phyloP scores from a whole-genome alignment of 2,329 filamentous ascomycete genomes.

The Dichotomopilus funicola region DNA sequence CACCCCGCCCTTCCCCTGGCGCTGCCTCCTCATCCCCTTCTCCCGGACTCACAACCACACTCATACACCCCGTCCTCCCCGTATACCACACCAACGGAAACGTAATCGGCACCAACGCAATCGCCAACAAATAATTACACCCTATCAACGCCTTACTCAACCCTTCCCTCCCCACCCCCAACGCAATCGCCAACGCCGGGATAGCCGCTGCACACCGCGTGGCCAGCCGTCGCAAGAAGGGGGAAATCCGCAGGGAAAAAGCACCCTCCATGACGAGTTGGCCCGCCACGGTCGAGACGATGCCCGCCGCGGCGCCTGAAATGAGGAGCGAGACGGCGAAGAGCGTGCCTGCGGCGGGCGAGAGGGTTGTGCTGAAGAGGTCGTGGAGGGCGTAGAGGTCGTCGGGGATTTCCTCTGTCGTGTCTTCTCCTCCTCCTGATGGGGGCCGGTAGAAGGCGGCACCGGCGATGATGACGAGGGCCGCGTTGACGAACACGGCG shows the following conservation, averaged over 20 bases:
- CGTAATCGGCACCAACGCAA: conserved; percentile 11
- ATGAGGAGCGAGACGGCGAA: conserved; percentile 64
- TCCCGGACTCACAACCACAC: conserved; percentile 14
- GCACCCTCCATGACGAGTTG: conserved; percentile 43
- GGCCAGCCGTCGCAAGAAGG: conserved; percentile 26
- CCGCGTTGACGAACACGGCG: conserved; percentile 76
- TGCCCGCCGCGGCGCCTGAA: conserved; percentile 61
- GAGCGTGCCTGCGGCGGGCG: conserved; percentile 67
- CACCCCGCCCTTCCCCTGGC: conserved; percentile 9
- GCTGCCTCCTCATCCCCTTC: conserved; percentile 11
- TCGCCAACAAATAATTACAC: background rate
- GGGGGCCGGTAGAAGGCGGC: conserved; percentile 56
- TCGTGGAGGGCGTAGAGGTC: conserved; percentile 77
- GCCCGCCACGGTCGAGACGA: conserved; percentile 69
- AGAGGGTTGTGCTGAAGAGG: conserved; percentile 61
- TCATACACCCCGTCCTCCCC: conserved; percentile 25
- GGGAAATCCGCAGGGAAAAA: conserved; percentile 23
- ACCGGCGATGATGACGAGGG: conserved; percentile 76
- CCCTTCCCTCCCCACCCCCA: conserved; percentile 26
- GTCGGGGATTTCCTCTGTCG: conserved; percentile 30
- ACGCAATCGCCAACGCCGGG: conserved; percentile 27
- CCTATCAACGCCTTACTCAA: conserved; percentile 22
- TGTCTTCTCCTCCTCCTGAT: background rate
- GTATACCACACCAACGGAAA: conserved; percentile 28
- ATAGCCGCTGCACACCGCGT: conserved; percentile 28